Percentiles rank a stretch among this genome's conserved stretches.
phyloP scores from a whole-genome alignment of 164 flowering plant species.

The Chimonanthus praecox region DNA sequence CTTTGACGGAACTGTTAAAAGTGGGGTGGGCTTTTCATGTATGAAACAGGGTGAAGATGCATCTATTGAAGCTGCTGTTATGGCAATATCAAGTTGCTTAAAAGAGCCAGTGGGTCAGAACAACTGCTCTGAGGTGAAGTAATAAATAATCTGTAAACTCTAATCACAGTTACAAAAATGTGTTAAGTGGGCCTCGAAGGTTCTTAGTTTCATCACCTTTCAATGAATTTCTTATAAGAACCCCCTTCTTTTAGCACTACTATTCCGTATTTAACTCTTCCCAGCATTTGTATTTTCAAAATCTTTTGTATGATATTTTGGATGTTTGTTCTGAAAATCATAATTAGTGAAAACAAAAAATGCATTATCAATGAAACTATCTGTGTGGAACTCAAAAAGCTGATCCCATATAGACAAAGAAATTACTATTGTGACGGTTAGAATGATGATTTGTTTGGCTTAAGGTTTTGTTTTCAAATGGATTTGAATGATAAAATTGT shows the following conservation, averaged over 20 bases:
- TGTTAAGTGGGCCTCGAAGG: not conserved
- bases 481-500: too few relatives aligned
- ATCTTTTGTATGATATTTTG: not conserved
- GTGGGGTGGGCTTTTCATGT: not conserved
- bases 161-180: too few relatives aligned
- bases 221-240: not conserved
- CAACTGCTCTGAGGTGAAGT: slow-evolving; percentile 79
- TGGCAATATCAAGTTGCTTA: slow-evolving; percentile 86
- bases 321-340: not conserved
- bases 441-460: too few relatives aligned
- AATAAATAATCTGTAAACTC: slow-evolving; percentile 4
- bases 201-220: not conserved
- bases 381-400: too few relatives aligned
- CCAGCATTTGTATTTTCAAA: not conserved
- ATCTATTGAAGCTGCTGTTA: slow-evolving; percentile 87
- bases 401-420: too few relatives aligned
- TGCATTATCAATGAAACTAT: too few relatives aligned
- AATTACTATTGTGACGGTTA: too few relatives aligned
- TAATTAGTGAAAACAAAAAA: too few relatives aligned
- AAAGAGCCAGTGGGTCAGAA: slow-evolving; percentile 77
- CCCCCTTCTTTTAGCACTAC: not conserved
- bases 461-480: too few relatives aligned
- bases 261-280: not conserved
- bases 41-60: slow-evolving; percentile 87
- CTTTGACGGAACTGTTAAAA: not conserved